A percentile compares a stretch with the other conserved stretches of the same genome.
Conservation (phyloP, 139 green algal species). For the Coelastrella sp. region DNA sequence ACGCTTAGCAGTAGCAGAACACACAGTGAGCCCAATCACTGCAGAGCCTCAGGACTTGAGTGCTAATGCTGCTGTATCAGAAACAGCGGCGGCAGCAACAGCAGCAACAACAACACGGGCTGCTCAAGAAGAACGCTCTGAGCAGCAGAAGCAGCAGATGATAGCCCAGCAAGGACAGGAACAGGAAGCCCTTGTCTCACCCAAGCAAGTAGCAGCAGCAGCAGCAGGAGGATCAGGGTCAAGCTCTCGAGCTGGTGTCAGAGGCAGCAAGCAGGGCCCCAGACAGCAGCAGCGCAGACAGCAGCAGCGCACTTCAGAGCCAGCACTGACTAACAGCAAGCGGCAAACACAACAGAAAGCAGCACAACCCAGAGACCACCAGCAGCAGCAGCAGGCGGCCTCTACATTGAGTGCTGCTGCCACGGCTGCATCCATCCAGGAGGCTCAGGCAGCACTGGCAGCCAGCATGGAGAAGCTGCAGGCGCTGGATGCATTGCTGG, state of each 20-base stretch:
- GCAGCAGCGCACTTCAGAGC: background rate
- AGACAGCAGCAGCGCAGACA: background rate
- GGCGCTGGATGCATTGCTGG: background rate
- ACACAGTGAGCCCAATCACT: too few relatives aligned
- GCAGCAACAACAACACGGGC: background rate
- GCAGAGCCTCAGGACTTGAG: too few relatives aligned
- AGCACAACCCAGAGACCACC: background rate
- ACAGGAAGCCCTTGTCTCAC: background rate
- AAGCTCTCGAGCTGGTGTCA: background rate
- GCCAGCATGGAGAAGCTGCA: slow-evolving; percentile 3
- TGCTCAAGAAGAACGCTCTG: background rate
- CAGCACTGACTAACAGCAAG: too few relatives aligned
- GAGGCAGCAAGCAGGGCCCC: too few relatives aligned
- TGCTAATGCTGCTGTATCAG: background rate
- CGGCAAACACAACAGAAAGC: too few relatives aligned
- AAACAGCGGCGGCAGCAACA: background rate
- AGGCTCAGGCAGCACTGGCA: background rate
- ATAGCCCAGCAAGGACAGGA: background rate
- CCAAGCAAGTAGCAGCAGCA: background rate
- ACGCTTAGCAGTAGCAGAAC: too few relatives aligned
- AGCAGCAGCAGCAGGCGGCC: background rate
- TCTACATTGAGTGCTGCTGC: background rate
- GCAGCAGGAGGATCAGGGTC: background rate
- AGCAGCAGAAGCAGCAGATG: background rate
- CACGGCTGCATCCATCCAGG: background rate